Conservation (phyloP, 2,329 filamentous ascomycete species). For the Tolypocladium ovalisporum region DNA sequence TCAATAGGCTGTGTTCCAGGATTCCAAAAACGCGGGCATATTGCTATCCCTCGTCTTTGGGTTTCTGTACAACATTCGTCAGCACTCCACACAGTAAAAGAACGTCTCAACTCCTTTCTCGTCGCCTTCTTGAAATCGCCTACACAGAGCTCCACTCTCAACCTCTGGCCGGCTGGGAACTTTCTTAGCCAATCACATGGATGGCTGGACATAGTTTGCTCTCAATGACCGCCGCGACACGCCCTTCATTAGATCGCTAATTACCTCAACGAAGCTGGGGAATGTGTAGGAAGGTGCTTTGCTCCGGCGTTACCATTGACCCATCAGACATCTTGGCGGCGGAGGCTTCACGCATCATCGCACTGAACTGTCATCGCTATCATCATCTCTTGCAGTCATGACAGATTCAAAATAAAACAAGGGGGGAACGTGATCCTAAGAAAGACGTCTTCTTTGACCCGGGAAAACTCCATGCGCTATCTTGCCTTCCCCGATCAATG, state of each 20-base stretch:
- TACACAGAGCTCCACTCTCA: not conserved
- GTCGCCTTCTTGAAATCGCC: not conserved
- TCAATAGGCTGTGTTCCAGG: no score
- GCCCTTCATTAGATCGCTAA: not conserved
- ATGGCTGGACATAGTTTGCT: not conserved
- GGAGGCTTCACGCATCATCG: not conserved
- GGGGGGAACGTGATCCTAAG: no score
- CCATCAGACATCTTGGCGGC: not conserved
- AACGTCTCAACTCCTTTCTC: not conserved
- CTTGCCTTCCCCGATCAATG: not conserved
- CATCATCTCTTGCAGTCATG: no score
- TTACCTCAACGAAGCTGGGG: no score
- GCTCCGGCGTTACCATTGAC: no score
- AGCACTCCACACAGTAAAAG: not conserved
- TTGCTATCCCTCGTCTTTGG: not conserved
- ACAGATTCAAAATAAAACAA: no score
- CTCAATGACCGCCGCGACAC: not conserved
- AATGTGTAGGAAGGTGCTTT: no score
- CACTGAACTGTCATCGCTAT: not conserved
- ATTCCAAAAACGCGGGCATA: not conserved
- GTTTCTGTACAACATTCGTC: not conserved
- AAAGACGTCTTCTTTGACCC: not conserved
- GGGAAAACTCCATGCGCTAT: not conserved
- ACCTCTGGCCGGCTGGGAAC: slow-evolving; percentile 10
- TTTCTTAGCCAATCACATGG: slow-evolving; percentile 18